Base-by-base conservation (phyloP, 129 eudicot genomes). In the Scalesia atractyloides region DNA sequence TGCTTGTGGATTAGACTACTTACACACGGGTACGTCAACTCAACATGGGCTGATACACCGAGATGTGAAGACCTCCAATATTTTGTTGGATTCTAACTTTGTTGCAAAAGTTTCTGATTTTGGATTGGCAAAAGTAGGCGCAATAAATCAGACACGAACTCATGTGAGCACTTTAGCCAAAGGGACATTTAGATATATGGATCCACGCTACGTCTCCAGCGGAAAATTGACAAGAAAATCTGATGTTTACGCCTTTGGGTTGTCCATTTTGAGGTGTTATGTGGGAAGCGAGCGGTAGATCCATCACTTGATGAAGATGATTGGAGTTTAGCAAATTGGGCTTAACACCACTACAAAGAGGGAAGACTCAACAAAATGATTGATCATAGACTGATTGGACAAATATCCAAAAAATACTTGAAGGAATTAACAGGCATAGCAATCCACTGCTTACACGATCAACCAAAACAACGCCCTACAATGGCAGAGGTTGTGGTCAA, bases 141-240 rank as follows among this genome's bases (percentile, higher is more conserved):
- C 44, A 1, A 15, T 46, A 47, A 61, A 54, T 24, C 57, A 76
- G 50, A 46, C 41, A 2, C 44, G 24, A 49, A 79, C 75, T 69
- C 75, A 72, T 50, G 79, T 75, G 17, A 81, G 69, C 73, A 81
- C 88, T 0, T 22, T 62, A 50, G 75, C 84, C 0, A 84, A 70
- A 73, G 93, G 89, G 39, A 84, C 89, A 20, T 66, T 66, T 70
- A 87, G 89, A 3, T 87, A 87, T 66, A 59, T 82, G 49, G 93
- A 79, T 57, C 83, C 83, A 7, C 52, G 60, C 41, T 79, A 79
- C 53, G 17, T 73, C 17, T 1, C 17, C 3, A 79, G 74, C 4
- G 74, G 74, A 24, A 58, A 69, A 9, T 8, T 73, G 57, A 79
- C 79, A 8, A 79, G 65, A 50, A 66, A 56, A 48, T 57, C 79